Evolutionary conservation across 805 yeast genomes (phyloP), one percentile per base, ranked within the genome.

Genomic region (Nakazawaea ambrosiae): DNA sequence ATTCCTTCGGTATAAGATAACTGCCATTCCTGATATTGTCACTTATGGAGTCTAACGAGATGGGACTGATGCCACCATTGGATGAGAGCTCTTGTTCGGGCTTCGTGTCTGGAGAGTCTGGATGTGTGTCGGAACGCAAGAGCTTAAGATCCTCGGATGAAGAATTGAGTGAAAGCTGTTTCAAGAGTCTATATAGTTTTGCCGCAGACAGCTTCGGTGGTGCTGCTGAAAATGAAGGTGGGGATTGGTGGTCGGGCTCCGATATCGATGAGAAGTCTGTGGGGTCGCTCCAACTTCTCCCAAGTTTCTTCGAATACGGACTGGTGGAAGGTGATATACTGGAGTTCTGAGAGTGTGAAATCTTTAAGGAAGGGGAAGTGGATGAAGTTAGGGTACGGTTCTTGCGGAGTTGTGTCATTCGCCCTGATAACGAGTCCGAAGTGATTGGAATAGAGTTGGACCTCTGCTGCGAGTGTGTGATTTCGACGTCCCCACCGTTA

Each of bases 1-100:
- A 57, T 3, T 66, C 66, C 0, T 72, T 65, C 0, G 81, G 72
- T 10, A 66, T 57, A 0, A 61, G 50, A 15, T 51, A 51, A 27
- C 52, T 46, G 10, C 33, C 31, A 14, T 37, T 29, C 18, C 11
- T 27, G 7, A 32, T 5, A 9, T 32, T 32, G 22, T 11, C 10
- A 20, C 27, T 32, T 8, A 36, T 25, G 4, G n/a, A 7, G 5
- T 36, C 34, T 14, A 25, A 15, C 10, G 34, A 30, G 25, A 36
- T n/a, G n/a, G n/a, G n/a, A n/a, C n/a, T n/a, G n/a, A n/a, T n/a
- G n/a, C n/a, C n/a, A n/a, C 14, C 8, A 23, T n/a, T n/a, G n/a
- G n/a, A n/a, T n/a, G n/a, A 11, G 20, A 14, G 10, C 11, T 15
- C n/a, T 6, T 14, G 25, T 2, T 20, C 10, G 16, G 9, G 15